A percentile compares a stretch with the other conserved stretches of the same genome.
Evolutionary conservation across 345 rosid species (phyloP).

Genomic region (Sisymbrium irio): DNA sequence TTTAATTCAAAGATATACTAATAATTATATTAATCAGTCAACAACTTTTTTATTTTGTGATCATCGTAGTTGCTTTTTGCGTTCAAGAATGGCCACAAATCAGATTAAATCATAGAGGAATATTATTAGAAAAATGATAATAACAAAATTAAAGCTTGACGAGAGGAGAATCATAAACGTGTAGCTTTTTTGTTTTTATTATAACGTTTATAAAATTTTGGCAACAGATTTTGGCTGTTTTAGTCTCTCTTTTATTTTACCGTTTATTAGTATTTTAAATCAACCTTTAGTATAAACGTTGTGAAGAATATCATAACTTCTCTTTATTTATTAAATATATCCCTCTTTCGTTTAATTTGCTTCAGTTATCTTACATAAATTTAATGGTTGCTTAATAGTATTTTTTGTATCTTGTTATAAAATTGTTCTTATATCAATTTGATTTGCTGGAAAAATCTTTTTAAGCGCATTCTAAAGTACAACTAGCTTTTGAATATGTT

Average conservation of each 20-base stretch:
- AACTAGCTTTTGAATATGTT: too few relatives aligned
- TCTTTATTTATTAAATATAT: not conserved
- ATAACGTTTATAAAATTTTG: slow-evolving; percentile 26
- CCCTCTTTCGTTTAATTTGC: not conserved
- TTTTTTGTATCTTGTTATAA: not conserved
- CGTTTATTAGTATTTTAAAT: not conserved
- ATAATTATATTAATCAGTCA: slow-evolving; percentile 14
- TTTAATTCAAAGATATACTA: not conserved
- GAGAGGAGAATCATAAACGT: slow-evolving; percentile 18
- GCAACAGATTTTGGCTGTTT: slow-evolving; percentile 25
- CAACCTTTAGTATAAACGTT: not conserved
- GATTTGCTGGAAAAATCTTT: not conserved
- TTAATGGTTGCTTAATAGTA: not conserved
- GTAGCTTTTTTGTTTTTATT: slow-evolving; percentile 20
- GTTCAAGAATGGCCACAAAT: slow-evolving; percentile 22
- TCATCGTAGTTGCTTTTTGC: slow-evolving; percentile 1
- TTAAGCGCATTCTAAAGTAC: not conserved
- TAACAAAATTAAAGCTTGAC: not conserved
- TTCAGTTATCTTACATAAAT: not conserved
- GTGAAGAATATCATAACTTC: not conserved
- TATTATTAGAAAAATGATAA: not conserved
- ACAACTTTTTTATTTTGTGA: slow-evolving; percentile 36
- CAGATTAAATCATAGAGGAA: not conserved
- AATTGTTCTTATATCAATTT: not conserved
- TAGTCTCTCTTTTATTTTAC: not conserved